These are phyloP conservation scores for Hyaloscypha bicolor DNA, from an alignment of 495 filamentous ascomycete genomes.

Conservation along the genomic window DNA sequence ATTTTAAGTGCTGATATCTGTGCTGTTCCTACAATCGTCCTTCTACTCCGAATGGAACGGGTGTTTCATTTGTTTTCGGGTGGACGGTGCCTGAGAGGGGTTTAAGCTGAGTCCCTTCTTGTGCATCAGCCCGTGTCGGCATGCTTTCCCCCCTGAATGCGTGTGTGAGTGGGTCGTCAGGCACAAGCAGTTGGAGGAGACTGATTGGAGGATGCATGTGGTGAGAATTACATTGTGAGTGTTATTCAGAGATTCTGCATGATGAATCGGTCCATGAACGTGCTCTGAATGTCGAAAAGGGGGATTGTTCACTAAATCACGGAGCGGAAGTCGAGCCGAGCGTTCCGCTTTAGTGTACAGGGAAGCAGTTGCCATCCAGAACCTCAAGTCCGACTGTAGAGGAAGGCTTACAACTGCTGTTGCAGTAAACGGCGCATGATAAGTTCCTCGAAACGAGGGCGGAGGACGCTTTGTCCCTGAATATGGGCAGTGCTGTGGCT, in stretches of 20 bases:
- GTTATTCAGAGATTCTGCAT: too few species aligned
- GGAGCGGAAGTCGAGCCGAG: too few species aligned
- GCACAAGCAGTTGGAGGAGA: background rate
- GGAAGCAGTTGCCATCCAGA: too few species aligned
- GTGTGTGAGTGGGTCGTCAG: background rate
- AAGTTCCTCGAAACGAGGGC: background rate
- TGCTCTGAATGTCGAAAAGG: too few species aligned
- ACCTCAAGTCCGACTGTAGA: too few species aligned
- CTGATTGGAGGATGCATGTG: background rate
- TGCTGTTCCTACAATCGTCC: background rate
- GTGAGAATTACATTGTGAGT: too few species aligned
- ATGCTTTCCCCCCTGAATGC: background rate
- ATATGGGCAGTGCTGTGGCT: background rate
- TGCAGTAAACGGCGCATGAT: background rate
- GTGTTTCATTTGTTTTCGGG: background rate
- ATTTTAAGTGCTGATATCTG: background rate
- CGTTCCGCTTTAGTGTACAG: too few species aligned
- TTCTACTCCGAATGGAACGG: background rate
- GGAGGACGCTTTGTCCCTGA: background rate
- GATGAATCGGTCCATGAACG: too few species aligned
- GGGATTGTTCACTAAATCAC: too few species aligned
- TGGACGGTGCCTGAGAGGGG: background rate
- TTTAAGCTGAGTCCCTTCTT: background rate
- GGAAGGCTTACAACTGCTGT: background rate
- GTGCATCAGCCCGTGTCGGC: background rate